A percentile compares a stretch with the other conserved stretches of the same genome.
These are phyloP conservation scores for Solanum ossicruentum DNA, from an alignment of 257 asterid species.

Conservation along the genomic window DNA sequence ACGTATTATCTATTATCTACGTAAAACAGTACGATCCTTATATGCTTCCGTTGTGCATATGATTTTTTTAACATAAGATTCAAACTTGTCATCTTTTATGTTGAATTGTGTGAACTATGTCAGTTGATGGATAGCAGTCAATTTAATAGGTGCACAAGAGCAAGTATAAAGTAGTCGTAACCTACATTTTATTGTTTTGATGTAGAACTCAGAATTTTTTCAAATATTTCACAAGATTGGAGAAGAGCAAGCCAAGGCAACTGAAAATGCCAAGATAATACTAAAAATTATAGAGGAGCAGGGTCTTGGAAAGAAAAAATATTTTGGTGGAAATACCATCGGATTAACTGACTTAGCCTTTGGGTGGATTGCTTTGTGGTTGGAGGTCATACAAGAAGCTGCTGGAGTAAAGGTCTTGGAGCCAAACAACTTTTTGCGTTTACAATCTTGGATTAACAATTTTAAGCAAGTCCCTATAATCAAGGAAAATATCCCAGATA, in stretches of 20 bases:
- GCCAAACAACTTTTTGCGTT: neutral
- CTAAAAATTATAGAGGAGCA: slow-evolving; percentile 13
- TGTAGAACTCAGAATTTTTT: neutral
- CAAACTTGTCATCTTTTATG: neutral
- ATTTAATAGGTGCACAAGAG: neutral
- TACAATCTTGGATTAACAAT: slow-evolving; percentile 8
- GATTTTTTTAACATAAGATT: neutral
- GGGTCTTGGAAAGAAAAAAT: slow-evolving; percentile 15
- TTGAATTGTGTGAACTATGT: neutral
- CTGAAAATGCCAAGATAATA: neutral
- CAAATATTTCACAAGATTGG: slow-evolving; percentile 1
- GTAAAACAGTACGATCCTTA: too few relatives aligned
- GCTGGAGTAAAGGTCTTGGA: slow-evolving; percentile 3
- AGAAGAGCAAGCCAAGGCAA: slow-evolving; percentile 4
- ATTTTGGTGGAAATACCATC: slow-evolving; percentile 5
- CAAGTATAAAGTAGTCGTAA: neutral
- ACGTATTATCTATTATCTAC: too few relatives aligned
- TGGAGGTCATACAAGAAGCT: slow-evolving; percentile 4
- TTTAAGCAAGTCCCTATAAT: slow-evolving; percentile 7
- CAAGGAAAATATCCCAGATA: slow-evolving; percentile 1
- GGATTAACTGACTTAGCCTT: slow-evolving; percentile 7
- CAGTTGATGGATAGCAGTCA: neutral
- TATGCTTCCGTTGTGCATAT: too few relatives aligned
- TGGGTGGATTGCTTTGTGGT: slow-evolving; percentile 14
- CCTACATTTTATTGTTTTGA: neutral